Percentiles rank a stretch among this genome's conserved stretches.
Conservation (phyloP, 2,329 filamentous ascomycete genomes). For the Geoglossum cookeanum region DNA sequence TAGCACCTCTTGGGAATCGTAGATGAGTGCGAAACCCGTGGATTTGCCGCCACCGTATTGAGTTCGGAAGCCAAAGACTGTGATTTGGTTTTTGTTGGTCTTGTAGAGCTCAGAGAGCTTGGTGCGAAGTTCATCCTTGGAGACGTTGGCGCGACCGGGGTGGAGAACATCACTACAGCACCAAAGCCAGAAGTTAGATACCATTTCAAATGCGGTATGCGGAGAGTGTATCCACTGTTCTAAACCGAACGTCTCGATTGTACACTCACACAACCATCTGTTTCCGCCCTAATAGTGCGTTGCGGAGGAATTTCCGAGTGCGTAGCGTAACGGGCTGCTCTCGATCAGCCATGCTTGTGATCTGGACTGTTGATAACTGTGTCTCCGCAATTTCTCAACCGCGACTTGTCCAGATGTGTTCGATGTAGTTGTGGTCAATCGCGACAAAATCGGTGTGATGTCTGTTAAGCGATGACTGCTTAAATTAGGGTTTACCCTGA, state of each 20-base stretch:
- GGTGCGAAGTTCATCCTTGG: constrained; percentile 93
- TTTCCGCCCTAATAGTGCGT: constrained; percentile 95
- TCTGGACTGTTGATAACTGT: constrained; percentile 5
- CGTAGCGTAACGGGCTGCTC: constrained; percentile 63
- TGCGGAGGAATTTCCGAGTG: constrained; percentile 99
- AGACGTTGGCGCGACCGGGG: constrained; percentile 94
- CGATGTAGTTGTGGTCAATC: constrained; percentile 13
- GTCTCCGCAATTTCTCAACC: neutral
- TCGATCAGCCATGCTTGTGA: constrained; percentile 71
- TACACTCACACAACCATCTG: constrained; percentile 94
- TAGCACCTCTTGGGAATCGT: constrained; percentile 94
- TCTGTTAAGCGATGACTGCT: constrained; percentile 4
- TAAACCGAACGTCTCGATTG: neutral
- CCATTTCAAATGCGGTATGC: neutral
- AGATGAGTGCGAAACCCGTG: constrained; percentile 95
- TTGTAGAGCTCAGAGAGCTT: constrained; percentile 97
- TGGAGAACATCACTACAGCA: constrained; percentile 85
- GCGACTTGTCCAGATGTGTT: neutral
- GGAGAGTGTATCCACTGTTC: neutral
- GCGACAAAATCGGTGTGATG: constrained; percentile 5
- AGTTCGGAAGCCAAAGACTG: constrained; percentile 94
- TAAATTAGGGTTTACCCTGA: neutral
- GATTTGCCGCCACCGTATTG: constrained; percentile 99
- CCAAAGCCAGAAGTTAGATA: neutral
- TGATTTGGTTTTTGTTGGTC: constrained; percentile 92